Evolutionary conservation across 2,329 filamentous ascomycete species (phyloP).

Genomic region (Aspergillus sp.): DNA sequence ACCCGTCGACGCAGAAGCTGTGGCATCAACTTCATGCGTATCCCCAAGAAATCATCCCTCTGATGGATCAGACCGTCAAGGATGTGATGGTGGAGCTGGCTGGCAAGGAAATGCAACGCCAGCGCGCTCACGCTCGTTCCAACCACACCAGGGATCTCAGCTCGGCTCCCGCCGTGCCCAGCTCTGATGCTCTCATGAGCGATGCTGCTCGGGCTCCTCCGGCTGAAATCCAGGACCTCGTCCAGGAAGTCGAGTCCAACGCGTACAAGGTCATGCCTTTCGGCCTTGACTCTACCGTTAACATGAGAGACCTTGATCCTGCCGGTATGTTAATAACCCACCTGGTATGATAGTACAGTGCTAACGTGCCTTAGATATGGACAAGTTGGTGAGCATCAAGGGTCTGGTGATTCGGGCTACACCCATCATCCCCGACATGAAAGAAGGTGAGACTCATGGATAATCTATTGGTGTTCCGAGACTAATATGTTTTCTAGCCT

Average conservation of each 20-base stretch:
- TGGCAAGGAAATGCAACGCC: conserved; percentile 72
- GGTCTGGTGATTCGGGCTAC: conserved; percentile 94
- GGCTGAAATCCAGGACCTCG: conserved; percentile 65
- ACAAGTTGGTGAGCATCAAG: conserved; percentile 92
- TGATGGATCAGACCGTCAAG: conserved; percentile 94
- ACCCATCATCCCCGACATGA: conserved; percentile 98
- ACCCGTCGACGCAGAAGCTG: conserved; percentile 87
- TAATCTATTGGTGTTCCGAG: neutral
- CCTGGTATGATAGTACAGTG: neutral
- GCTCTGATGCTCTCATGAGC: conserved; percentile 67
- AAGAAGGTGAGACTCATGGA: conserved; percentile 60
- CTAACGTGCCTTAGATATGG: conserved; percentile 68
- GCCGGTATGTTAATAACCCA: conserved; percentile 56
- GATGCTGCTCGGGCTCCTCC: conserved; percentile 35
- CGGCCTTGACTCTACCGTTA: conserved; percentile 81
- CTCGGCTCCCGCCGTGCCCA: conserved; percentile 75
- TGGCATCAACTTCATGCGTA: conserved; percentile 96
- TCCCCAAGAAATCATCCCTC: conserved; percentile 90
- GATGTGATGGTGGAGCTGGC: conserved; percentile 92
- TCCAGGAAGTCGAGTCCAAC: conserved; percentile 74
- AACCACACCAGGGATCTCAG: conserved; percentile 58
- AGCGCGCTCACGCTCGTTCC: conserved; percentile 58
- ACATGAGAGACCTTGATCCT: conserved; percentile 91
- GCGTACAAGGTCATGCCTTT: conserved; percentile 87
- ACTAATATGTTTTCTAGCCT: conserved; percentile 55